Evolutionary conservation across 2,329 filamentous ascomycete genomes (phyloP).

Genomic region (Aspergillus terreus): DNA sequence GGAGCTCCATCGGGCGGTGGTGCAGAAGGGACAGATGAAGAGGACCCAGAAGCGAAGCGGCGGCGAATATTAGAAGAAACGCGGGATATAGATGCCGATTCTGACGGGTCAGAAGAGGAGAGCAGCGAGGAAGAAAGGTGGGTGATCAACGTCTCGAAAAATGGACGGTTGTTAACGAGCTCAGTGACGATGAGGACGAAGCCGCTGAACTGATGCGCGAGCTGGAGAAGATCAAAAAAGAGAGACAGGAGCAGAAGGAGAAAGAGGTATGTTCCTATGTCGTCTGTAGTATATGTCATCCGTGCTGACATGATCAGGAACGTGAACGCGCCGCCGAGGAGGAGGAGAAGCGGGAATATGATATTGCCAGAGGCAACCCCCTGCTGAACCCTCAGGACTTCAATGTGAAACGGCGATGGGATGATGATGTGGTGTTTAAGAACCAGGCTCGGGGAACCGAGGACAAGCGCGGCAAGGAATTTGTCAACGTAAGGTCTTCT

Average conservation of each 20-base stretch:
- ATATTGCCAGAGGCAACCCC: constrained; percentile 90
- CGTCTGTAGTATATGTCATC: too few relatives aligned
- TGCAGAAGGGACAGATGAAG: constrained; percentile 48
- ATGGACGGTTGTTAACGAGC: constrained; percentile 27
- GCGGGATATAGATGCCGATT: constrained; percentile 80
- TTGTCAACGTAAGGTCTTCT: constrained; percentile 72
- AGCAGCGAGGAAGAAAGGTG: constrained; percentile 61
- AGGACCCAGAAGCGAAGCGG: constrained; percentile 76
- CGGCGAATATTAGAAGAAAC: constrained; percentile 84
- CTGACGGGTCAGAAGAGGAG: constrained; percentile 59
- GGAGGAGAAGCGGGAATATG: constrained; percentile 75
- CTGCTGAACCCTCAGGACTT: constrained; percentile 85
- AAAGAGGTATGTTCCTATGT: constrained; percentile 52
- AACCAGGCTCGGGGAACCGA: constrained; percentile 96
- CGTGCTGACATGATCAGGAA: constrained; percentile 50
- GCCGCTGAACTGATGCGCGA: constrained; percentile 88
- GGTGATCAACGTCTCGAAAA: constrained; percentile 5
- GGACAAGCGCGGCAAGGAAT: constrained; percentile 88
- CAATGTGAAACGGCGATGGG: constrained; percentile 82
- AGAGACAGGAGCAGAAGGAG: constrained; percentile 76
- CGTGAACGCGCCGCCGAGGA: constrained; percentile 75
- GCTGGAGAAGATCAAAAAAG: constrained; percentile 87
- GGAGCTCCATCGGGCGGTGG: constrained; percentile 37
- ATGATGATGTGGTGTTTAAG: constrained; percentile 98
- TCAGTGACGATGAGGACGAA: constrained; percentile 69